A percentile compares a stretch with the other conserved stretches of the same genome.
phyloP scores from a whole-genome alignment of 148 eudicot species.

The Salicornia ramosissima region DNA sequence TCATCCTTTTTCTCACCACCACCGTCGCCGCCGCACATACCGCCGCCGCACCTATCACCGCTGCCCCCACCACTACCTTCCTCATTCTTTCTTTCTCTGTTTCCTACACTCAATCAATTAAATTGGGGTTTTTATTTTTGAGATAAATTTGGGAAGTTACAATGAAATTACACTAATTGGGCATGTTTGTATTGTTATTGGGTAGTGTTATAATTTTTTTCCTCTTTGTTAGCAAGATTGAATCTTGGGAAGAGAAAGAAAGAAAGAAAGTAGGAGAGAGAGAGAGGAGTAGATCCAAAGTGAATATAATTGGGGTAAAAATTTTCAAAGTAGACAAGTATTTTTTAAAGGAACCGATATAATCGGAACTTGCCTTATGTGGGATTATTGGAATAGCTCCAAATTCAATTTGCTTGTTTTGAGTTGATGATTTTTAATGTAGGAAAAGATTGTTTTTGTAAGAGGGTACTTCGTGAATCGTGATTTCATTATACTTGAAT shows the following conservation, averaged over 20 bases:
- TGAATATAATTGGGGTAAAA: conserved; percentile 17
- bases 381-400: no score
- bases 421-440: no score
- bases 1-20: conserved; percentile 49
- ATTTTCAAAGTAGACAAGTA: conserved; percentile 16
- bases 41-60: conserved; percentile 53
- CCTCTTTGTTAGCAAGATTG: conserved; percentile 16
- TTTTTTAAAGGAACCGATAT: not conserved
- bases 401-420: no score
- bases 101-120: not conserved
- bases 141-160: not conserved
- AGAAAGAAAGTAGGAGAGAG: not conserved
- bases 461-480: no score
- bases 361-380: not conserved
- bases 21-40: conserved; percentile 51
- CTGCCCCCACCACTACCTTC: conserved; percentile 64
- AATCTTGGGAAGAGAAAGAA: conserved; percentile 10
- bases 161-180: not conserved
- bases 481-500: no score
- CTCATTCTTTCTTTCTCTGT: conserved; percentile 37
- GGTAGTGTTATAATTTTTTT: not conserved
- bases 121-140: not conserved
- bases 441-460: no score
- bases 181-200: not conserved
- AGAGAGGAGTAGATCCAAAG: conserved; percentile 5